These are phyloP conservation scores for Fistulinella cinereoalba DNA, from an alignment of 1,284 basidiomycete genomes.

Conservation along the genomic window DNA sequence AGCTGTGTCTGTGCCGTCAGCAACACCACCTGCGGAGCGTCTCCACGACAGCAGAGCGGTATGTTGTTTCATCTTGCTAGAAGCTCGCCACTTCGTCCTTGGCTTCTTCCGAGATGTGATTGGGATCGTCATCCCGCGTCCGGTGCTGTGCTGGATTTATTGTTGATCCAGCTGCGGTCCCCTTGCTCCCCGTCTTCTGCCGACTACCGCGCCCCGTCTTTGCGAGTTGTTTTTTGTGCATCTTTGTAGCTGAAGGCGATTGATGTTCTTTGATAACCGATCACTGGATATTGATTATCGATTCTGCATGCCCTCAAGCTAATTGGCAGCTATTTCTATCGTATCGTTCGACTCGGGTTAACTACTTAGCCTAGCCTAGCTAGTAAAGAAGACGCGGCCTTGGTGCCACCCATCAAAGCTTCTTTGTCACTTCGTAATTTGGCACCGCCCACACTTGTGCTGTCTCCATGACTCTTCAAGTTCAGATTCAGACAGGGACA, in stretches of 20 bases:
- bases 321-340: not conserved
- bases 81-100: not conserved
- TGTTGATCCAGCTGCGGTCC: not conserved
- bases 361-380: conserved; percentile 7
- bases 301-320: not conserved
- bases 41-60: conserved; percentile 1
- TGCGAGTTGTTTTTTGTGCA: too few relatives aligned
- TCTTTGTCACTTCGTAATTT: conserved; percentile 6
- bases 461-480: not conserved
- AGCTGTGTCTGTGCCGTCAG: not conserved
- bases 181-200: not conserved
- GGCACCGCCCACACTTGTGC: not conserved
- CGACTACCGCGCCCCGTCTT: not conserved
- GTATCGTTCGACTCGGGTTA: conserved; percentile 1
- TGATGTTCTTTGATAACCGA: too few relatives aligned
- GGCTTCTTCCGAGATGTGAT: not conserved
- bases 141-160: not conserved
- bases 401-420: conserved; percentile 2
- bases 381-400: too few relatives aligned
- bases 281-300: conserved; percentile 14
- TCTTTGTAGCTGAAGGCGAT: too few relatives aligned
- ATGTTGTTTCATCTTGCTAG: conserved; percentile 8
- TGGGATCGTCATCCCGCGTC: not conserved
- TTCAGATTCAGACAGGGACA: too few relatives aligned
- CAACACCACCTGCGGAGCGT: not conserved